These are phyloP conservation scores for Fraxinus dipetala DNA, from an alignment of 305 asterid genomes.

Conservation along the genomic window DNA sequence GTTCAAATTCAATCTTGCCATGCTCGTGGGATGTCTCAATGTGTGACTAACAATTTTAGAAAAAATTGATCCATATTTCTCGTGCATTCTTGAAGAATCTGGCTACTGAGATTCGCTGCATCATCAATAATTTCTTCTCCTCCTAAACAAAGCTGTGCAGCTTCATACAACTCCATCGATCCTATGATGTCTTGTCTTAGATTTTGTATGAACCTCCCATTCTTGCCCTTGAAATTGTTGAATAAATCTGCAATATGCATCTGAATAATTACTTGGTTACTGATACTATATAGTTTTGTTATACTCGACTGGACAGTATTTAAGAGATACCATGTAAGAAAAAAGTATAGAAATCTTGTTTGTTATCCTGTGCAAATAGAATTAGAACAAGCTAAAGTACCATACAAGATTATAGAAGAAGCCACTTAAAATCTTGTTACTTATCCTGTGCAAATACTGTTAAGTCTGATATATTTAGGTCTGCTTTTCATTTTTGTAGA, in stretches of 20 bases:
- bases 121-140: conserved; percentile 43
- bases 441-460: neutral
- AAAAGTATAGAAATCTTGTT: neutral
- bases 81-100: conserved; percentile 22
- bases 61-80: neutral
- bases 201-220: conserved; percentile 24
- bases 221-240: conserved; percentile 26
- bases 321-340: neutral
- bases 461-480: too few relatives aligned
- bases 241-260: conserved; percentile 29
- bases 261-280: neutral
- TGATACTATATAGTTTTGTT: neutral
- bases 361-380: neutral
- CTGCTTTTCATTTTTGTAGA: too few relatives aligned
- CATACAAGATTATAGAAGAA: neutral
- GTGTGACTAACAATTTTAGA: conserved; percentile 20
- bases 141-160: conserved; percentile 37
- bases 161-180: conserved; percentile 42
- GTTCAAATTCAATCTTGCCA: conserved; percentile 10
- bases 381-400: neutral
- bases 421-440: neutral
- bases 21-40: conserved; percentile 23
- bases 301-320: neutral
- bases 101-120: conserved; percentile 29
- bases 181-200: conserved; percentile 24